A percentile compares a stretch with the other conserved stretches of the same genome.
phyloP scores from a whole-genome alignment of 1,284 basidiomycete species.

The Rhodotorula sp. region DNA sequence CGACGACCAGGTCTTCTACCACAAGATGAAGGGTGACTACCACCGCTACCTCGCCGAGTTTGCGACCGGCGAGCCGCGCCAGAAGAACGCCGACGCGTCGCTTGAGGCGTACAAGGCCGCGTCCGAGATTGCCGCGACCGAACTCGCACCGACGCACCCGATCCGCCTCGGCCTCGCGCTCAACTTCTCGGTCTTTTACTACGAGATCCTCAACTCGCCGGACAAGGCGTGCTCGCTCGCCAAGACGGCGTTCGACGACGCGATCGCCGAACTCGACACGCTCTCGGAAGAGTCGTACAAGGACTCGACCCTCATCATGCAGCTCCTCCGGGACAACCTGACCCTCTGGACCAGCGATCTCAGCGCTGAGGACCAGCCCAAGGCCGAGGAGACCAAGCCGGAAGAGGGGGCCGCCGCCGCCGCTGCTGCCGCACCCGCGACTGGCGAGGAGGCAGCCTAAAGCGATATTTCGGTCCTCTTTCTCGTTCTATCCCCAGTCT shows the following conservation, averaged over 20 bases:
- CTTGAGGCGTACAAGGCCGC: conserved; percentile 54
- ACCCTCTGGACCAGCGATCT: conserved; percentile 50
- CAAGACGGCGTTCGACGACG: conserved; percentile 55
- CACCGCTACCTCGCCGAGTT: conserved; percentile 57
- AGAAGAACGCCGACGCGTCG: conserved; percentile 45
- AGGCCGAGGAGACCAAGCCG: conserved; percentile 20
- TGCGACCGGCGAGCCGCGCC: conserved; percentile 49
- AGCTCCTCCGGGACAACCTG: conserved; percentile 54
- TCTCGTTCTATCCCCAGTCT: too few species aligned
- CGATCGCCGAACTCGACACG: conserved; percentile 55
- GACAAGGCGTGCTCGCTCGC: conserved; percentile 52
- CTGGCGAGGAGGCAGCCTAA: conserved; percentile 37
- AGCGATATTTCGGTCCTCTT: too few species aligned
- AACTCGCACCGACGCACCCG: conserved; percentile 53
- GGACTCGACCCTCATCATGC: conserved; percentile 53
- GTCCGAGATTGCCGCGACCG: conserved; percentile 52
- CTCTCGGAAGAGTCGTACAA: conserved; percentile 55
- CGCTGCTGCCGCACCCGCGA: conserved; percentile 5
- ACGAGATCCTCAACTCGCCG: conserved; percentile 55
- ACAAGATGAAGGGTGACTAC: conserved; percentile 55
- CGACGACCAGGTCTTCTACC: conserved; percentile 45
- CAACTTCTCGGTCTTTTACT: conserved; percentile 57
- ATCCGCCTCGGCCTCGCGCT: conserved; percentile 54
- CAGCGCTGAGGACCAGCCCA: conserved; percentile 31
- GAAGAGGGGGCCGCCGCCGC: not conserved